Evolutionary conservation across 352 stramenopile species (phyloP).

Genomic region (Pythium plurisporium): DNA sequence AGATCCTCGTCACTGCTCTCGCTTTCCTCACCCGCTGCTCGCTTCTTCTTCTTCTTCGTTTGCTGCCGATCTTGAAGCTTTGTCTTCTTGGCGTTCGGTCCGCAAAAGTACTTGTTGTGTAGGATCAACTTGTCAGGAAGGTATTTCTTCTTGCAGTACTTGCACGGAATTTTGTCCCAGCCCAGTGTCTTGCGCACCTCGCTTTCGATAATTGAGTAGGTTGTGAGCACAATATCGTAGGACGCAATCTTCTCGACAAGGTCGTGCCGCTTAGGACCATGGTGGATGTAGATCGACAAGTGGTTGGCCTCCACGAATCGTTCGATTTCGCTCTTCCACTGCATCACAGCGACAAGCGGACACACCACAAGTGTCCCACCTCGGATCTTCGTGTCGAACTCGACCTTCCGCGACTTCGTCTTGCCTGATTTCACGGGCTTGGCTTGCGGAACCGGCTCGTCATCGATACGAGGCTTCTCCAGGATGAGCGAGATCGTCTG

Average conservation of each 20-base stretch:
- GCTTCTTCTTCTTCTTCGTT: slow-evolving; percentile 58
- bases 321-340: slow-evolving; percentile 91
- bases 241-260: slow-evolving; percentile 79
- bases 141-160: slow-evolving; percentile 93
- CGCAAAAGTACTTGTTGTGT: slow-evolving; percentile 98
- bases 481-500: slow-evolving; percentile 96
- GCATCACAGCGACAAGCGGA: slow-evolving; percentile 94
- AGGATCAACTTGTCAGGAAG: slow-evolving; percentile 92
- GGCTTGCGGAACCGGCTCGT: not conserved
- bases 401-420: slow-evolving; percentile 14
- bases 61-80: slow-evolving; percentile 87
- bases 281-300: slow-evolving; percentile 96
- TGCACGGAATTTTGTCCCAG: slow-evolving; percentile 84
- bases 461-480: slow-evolving; percentile 58
- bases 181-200: slow-evolving; percentile 85
- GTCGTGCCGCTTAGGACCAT: slow-evolving; percentile 87
- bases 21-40: slow-evolving; percentile 59
- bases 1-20: slow-evolving; percentile 53
- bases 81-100: slow-evolving; percentile 93
- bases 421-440: slow-evolving; percentile 13
- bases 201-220: slow-evolving; percentile 94
- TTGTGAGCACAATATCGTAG: slow-evolving; percentile 98
- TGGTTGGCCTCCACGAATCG: slow-evolving; percentile 90
- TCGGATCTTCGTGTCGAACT: slow-evolving; percentile 15
- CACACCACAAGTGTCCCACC: slow-evolving; percentile 96